Evolutionary conservation across 1,284 basidiomycete species (phyloP).

Genomic region (Leccinum laetum): DNA sequence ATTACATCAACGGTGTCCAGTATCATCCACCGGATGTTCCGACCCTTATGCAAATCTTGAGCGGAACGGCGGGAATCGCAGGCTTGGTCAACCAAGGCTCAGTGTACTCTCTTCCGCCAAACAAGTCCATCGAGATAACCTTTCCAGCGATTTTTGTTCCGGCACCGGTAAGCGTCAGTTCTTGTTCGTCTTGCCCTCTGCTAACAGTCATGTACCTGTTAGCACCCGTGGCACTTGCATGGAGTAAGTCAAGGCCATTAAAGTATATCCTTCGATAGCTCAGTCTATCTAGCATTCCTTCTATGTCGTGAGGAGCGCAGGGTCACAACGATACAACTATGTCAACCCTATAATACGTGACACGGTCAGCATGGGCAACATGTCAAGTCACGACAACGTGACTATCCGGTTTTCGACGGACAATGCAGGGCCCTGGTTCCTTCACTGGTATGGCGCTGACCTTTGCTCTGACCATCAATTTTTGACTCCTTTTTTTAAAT

Average conservation of each 20-base stretch:
- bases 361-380: conserved; percentile 24
- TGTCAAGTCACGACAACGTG: conserved; percentile 23
- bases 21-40: conserved; percentile 35
- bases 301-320: conserved; percentile 25
- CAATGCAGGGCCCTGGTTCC: conserved; percentile 28
- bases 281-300: conserved; percentile 33
- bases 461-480: neutral
- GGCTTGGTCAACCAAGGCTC: conserved; percentile 38
- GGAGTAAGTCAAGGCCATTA: conserved; percentile 35
- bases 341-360: conserved; percentile 25
- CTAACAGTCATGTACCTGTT: neutral
- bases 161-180: conserved; percentile 21
- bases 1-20: conserved; percentile 28
- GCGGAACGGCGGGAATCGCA: conserved; percentile 37
- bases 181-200: neutral
- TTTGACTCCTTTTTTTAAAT: conserved; percentile 34
- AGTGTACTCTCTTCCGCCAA: conserved; percentile 35
- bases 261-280: neutral
- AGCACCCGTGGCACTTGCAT: conserved; percentile 46
- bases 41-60: conserved; percentile 45
- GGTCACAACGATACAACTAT: conserved; percentile 21
- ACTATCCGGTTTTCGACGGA: conserved; percentile 16
- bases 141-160: conserved; percentile 20
- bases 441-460: conserved; percentile 23
- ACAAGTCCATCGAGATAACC: conserved; percentile 40